Evolutionary conservation across 2,329 filamentous ascomycete species (phyloP).

Genomic region (Hymenoscyphus infarciens): DNA sequence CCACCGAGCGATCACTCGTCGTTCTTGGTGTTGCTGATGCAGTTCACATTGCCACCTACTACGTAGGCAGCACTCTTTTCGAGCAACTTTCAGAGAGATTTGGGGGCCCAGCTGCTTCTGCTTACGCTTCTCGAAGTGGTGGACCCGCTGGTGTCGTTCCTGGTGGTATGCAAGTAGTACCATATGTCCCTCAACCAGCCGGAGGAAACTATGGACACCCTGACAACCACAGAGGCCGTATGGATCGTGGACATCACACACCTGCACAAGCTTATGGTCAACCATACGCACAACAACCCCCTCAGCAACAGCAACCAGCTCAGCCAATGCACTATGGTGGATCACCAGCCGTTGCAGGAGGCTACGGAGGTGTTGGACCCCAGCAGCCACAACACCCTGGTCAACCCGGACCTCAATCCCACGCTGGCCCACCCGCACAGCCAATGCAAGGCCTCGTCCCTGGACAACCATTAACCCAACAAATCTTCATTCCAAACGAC

Average conservation of each 20-base stretch:
- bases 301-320: conserved; percentile 54
- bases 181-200: conserved; percentile 89
- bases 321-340: conserved; percentile 74
- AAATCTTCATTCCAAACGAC: conserved; percentile 98
- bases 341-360: conserved; percentile 55
- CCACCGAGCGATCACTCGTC: conserved; percentile 94
- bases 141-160: conserved; percentile 90
- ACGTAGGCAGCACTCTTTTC: conserved; percentile 94
- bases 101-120: conserved; percentile 92
- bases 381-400: conserved; percentile 69
- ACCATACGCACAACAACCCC: conserved; percentile 51
- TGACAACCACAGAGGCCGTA: conserved; percentile 72
- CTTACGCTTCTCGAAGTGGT: conserved; percentile 92
- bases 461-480: conserved; percentile 86
- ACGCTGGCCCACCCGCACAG: conserved; percentile 68
- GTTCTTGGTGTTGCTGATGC: conserved; percentile 97
- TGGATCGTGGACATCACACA: conserved; percentile 69
- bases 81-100: conserved; percentile 97
- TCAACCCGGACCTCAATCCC: conserved; percentile 60
- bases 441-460: conserved; percentile 73
- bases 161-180: conserved; percentile 98
- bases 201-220: conserved; percentile 89
- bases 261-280: conserved; percentile 71
- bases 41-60: conserved; percentile 98
- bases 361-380: conserved; percentile 76